phyloP scores from a whole-genome alignment of 1,139 yeast species.

The Pichia sp. region DNA sequence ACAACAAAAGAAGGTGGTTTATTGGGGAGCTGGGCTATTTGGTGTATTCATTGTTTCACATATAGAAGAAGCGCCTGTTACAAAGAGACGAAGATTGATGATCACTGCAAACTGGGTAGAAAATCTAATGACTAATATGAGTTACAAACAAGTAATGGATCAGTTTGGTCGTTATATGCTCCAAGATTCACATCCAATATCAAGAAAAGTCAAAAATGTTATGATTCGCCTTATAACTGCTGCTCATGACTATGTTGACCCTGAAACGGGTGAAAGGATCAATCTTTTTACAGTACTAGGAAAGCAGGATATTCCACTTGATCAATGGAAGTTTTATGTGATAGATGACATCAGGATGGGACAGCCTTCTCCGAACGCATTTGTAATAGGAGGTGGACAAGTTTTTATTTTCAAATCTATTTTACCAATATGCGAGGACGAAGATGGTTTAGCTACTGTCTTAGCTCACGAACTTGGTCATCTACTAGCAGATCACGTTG shows the following conservation, averaged over 20 bases:
- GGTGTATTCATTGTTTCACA: slow-evolving; percentile 53
- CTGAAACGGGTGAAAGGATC: slow-evolving; percentile 24
- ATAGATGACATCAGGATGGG: slow-evolving; percentile 50
- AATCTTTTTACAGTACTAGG: slow-evolving; percentile 23
- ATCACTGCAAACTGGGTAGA: slow-evolving; percentile 69
- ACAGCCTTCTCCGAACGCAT: slow-evolving; percentile 76
- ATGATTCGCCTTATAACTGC: slow-evolving; percentile 60
- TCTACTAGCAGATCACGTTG: slow-evolving; percentile 85
- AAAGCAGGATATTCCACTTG: slow-evolving; percentile 24
- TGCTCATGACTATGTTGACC: slow-evolving; percentile 37
- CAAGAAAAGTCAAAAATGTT: slow-evolving; percentile 47
- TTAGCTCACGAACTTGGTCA: slow-evolving; percentile 90
- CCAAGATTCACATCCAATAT: slow-evolving; percentile 48
- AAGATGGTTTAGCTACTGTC: slow-evolving; percentile 91
- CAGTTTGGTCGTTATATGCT: slow-evolving; percentile 42
- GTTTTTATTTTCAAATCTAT: slow-evolving; percentile 83
- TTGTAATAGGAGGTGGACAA: slow-evolving; percentile 92
- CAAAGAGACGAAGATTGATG: slow-evolving; percentile 65
- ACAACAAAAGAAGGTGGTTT: slow-evolving; percentile 11
- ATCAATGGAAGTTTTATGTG: slow-evolving; percentile 79
- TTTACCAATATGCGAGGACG: slow-evolving; percentile 68
- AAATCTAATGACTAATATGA: slow-evolving; percentile 54
- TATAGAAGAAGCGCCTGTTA: slow-evolving; percentile 75
- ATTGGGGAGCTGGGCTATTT: slow-evolving; percentile 17
- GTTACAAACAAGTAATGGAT: slow-evolving; percentile 53